phyloP scores from a whole-genome alignment of 2,329 filamentous ascomycete species.

The Xylaria sp. region DNA sequence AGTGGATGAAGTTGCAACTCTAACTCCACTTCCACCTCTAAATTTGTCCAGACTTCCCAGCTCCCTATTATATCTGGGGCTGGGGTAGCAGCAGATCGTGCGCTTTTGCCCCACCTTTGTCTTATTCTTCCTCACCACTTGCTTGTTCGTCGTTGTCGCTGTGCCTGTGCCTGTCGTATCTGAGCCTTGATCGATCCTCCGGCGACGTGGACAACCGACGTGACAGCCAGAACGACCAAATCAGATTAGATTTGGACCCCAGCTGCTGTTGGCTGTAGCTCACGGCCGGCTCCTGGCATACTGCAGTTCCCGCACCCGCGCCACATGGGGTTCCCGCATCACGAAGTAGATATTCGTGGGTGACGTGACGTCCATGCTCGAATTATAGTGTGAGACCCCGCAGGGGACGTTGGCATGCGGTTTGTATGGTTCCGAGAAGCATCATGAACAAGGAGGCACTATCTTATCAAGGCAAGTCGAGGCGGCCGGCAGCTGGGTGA shows the following conservation, averaged over 20 bases:
- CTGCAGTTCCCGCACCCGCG: conserved; percentile 28
- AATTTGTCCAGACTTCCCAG: conserved; percentile 27
- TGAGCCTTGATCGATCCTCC: conserved; percentile 24
- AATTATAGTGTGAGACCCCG: conserved; percentile 21
- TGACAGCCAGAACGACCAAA: conserved; percentile 12
- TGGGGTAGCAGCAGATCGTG: conserved; percentile 39
- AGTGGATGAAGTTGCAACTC: conserved; percentile 7
- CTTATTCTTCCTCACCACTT: conserved; percentile 15
- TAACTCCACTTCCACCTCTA: conserved; percentile 34
- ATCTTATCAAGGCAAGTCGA: conserved; percentile 42
- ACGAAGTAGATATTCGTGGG: conserved; percentile 21
- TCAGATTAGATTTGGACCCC: not conserved
- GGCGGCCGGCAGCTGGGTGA: conserved; percentile 45
- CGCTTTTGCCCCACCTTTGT: conserved; percentile 32
- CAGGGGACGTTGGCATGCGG: conserved; percentile 14
- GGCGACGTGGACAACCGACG: conserved; percentile 31
- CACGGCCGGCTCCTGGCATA: conserved; percentile 31
- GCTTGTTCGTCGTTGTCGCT: conserved; percentile 2
- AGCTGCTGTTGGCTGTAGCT: not conserved
- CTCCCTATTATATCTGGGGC: conserved; percentile 34
- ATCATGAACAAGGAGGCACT: conserved; percentile 32
- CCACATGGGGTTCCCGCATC: conserved; percentile 33
- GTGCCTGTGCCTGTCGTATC: conserved; percentile 11
- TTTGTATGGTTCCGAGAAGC: conserved; percentile 21
- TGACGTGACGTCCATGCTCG: conserved; percentile 24